phyloP scores from a whole-genome alignment of 495 filamentous ascomycete genomes.

The Xylaria nigripes region DNA sequence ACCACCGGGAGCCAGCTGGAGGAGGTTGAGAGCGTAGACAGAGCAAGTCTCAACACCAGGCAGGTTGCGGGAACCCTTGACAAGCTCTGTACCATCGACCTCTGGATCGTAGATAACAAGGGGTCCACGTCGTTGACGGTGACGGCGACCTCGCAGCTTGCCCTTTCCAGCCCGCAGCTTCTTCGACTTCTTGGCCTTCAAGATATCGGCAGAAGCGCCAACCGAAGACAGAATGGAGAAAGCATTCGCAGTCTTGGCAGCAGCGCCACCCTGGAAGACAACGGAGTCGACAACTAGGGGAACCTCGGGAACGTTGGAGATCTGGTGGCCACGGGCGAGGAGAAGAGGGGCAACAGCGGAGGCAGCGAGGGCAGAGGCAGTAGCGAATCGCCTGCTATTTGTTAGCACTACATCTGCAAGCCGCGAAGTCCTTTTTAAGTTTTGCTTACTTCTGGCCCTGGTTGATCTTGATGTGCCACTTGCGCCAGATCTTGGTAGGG shows the following conservation, averaged over 20 bases:
- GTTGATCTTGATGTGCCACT: constrained; percentile 99
- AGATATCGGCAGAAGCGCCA: constrained; percentile 81
- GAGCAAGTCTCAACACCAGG: constrained; percentile 95
- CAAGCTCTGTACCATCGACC: constrained; percentile 83
- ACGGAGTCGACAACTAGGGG: constrained; percentile 90
- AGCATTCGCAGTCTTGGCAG: constrained; percentile 85
- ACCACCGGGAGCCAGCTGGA: constrained; percentile 96
- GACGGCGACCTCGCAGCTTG: constrained; percentile 88
- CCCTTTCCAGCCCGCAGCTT: constrained; percentile 97
- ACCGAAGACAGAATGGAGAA: constrained; percentile 78
- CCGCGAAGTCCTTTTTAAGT: not conserved
- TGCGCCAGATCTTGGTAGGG: constrained; percentile 98
- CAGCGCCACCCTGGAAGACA: constrained; percentile 64
- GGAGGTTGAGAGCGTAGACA: constrained; percentile 92
- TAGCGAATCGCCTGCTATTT: constrained; percentile 77
- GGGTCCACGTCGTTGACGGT: constrained; percentile 94
- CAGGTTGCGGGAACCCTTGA: constrained; percentile 93
- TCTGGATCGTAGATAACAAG: constrained; percentile 93
- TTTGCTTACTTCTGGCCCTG: constrained; percentile 76
- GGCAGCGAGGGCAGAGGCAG: constrained; percentile 90
- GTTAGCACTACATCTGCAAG: not conserved
- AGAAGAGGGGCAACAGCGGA: constrained; percentile 90
- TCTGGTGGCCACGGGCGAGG: constrained; percentile 92
- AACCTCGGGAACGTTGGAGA: constrained; percentile 87
- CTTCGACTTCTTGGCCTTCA: constrained; percentile 86